Percentiles rank a stretch among this genome's conserved stretches.
These are phyloP conservation scores for Syncephalastrum racemosum DNA, from an alignment of 371 early-diverging fungal genomes.

Conservation along the genomic window DNA sequence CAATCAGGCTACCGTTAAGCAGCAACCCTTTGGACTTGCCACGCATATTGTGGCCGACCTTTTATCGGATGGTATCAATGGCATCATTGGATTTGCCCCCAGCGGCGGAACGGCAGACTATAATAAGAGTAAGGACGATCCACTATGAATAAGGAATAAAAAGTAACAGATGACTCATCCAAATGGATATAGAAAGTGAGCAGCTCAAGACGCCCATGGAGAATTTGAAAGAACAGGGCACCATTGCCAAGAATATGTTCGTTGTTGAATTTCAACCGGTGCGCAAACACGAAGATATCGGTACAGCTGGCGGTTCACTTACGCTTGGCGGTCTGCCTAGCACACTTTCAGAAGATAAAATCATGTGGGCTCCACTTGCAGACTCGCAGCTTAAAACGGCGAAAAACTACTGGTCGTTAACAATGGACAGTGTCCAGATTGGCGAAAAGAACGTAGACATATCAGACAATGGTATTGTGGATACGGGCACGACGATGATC, in stretches of 20 bases:
- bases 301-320: conserved; percentile 33
- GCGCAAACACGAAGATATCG: conserved; percentile 13
- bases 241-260: conserved; percentile 36
- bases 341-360: not conserved
- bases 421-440: conserved; percentile 24
- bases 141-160: not conserved
- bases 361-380: too few relatives aligned
- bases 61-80: conserved; percentile 15
- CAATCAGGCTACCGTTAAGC: conserved; percentile 2
- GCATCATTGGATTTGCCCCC: conserved; percentile 23
- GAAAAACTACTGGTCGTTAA: conserved; percentile 36
- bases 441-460: conserved; percentile 6
- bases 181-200: conserved; percentile 1
- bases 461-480: conserved; percentile 24
- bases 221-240: conserved; percentile 7
- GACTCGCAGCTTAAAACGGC: too few relatives aligned
- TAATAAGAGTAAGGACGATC: conserved; percentile 12
- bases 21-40: conserved; percentile 22
- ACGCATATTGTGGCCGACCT: conserved; percentile 3
- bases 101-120: conserved; percentile 6
- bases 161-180: not conserved
- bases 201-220: conserved; percentile 12
- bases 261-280: conserved; percentile 41
- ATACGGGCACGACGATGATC: conserved; percentile 44
- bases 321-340: conserved; percentile 34